These are phyloP conservation scores for Xylaria sp. DNA, from an alignment of 2,329 filamentous ascomycete species.

Conservation along the genomic window DNA sequence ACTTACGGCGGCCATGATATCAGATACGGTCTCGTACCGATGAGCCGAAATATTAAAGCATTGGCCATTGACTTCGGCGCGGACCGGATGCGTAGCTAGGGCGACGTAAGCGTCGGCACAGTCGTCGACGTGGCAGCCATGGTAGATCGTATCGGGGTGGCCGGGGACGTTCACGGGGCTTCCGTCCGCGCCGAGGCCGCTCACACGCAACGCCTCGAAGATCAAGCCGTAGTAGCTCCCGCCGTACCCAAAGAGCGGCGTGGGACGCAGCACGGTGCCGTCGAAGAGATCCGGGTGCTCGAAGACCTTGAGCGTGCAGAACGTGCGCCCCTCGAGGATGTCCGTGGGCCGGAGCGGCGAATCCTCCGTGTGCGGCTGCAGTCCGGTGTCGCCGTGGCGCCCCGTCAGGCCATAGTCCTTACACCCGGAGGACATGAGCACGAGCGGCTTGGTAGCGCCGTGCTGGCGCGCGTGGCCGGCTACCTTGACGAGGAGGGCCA, in stretches of 20 bases:
- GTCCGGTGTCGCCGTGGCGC: constrained; percentile 50
- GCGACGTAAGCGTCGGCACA: constrained; percentile 61
- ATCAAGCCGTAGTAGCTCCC: constrained; percentile 58
- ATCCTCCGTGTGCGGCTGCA: constrained; percentile 57
- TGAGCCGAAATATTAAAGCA: constrained; percentile 60
- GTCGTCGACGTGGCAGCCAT: constrained; percentile 62
- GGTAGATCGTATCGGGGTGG: constrained; percentile 55
- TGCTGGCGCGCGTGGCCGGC: constrained; percentile 49
- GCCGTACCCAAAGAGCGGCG: constrained; percentile 59
- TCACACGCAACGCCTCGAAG: constrained; percentile 48
- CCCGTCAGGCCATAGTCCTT: constrained; percentile 60
- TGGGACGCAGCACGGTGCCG: constrained; percentile 58
- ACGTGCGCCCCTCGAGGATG: constrained; percentile 49
- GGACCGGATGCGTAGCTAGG: constrained; percentile 53
- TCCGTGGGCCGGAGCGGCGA: constrained; percentile 52
- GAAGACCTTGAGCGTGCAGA: constrained; percentile 52
- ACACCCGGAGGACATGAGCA: constrained; percentile 61
- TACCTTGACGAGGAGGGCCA: constrained; percentile 51
- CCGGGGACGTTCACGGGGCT: constrained; percentile 49
- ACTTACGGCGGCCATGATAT: constrained; percentile 54
- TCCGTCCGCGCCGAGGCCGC: constrained; percentile 13
- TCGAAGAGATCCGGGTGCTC: constrained; percentile 56
- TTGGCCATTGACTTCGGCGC: constrained; percentile 52
- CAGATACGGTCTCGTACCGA: constrained; percentile 57
- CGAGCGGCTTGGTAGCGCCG: constrained; percentile 53